Evolutionary conservation across 192 early-diverging fungal species (phyloP).

Genomic region (Coemansia sp.): DNA sequence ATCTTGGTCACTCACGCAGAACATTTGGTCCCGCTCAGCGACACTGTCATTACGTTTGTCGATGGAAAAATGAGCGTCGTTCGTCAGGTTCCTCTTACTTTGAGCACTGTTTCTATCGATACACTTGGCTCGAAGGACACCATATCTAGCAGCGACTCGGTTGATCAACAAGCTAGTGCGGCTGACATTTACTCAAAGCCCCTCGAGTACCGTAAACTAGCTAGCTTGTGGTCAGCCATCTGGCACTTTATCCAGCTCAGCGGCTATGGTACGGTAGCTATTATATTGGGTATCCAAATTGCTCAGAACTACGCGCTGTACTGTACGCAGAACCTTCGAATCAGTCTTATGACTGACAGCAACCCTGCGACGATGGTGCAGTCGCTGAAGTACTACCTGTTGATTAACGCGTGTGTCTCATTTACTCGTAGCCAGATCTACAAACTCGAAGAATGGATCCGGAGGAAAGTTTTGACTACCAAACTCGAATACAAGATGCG

Average conservation of each 20-base stretch:
- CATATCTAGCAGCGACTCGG: no score
- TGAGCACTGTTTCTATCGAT: no score
- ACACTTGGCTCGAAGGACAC: no score
- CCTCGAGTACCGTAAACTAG: not conserved
- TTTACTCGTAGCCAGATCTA: slow-evolving; percentile 14
- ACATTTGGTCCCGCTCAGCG: no score
- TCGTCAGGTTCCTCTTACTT: no score
- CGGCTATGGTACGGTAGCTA: slow-evolving; percentile 15
- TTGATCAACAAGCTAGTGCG: not conserved
- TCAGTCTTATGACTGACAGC: slow-evolving; percentile 27
- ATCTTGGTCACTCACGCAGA: no score
- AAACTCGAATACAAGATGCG: slow-evolving; percentile 1
- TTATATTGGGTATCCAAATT: slow-evolving; percentile 5
- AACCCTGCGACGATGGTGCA: slow-evolving; percentile 24
- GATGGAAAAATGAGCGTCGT: no score
- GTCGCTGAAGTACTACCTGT: slow-evolving; percentile 28
- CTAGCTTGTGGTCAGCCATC: not conserved
- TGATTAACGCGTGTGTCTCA: slow-evolving; percentile 17
- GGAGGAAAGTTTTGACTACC: slow-evolving; percentile 16
- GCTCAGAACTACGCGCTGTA: slow-evolving; percentile 13
- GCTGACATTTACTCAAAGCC: not conserved
- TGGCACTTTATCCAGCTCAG: slow-evolving; percentile 13
- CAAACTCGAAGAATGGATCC: slow-evolving; percentile 1
- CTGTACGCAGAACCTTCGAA: slow-evolving; percentile 20
- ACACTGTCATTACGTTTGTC: no score